Evolutionary conservation across 768 basidiomycete genomes (phyloP), one percentile per base, ranked within the genome.

Genomic region (Xerocomus brunneocitrinus): DNA sequence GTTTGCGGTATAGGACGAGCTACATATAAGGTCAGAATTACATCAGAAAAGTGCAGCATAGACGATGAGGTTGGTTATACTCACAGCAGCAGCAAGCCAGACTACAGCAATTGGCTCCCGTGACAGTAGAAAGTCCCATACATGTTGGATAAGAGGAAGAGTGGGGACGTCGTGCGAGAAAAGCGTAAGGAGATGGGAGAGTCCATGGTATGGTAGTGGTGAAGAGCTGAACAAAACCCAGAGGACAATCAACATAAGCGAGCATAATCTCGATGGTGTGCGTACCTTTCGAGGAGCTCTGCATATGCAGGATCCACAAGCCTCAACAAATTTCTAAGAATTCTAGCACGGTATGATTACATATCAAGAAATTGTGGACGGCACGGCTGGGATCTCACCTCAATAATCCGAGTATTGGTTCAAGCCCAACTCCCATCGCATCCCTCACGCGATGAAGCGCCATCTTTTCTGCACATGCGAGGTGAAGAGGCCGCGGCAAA

Each of bases 151-250:
- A 36, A 94, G 83, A 5, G 87, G 80, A n/a, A 95, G 78, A 2
- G 89, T 89, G 8, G 94, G 91, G 52, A 93, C 79, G 60, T 97
- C 93, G 67, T 98, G 94, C 10, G 94, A 84, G 72, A 98, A 93
- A 30, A 95, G 79, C 0, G 93, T 95, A 32, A 98, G 75, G 31
- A 97, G 81, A 71, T 93, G 90, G 4, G 92, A 90, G 16, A 98
- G 79, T 0, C 93, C 90, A 65, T 87, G 91, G 64, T 92, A 95
- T 0, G 94, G 94, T 1, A 95, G 75, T 0, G 89, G 89, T 0
- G 89, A 81, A 27, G 77, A 80, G 49, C 87, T 91, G 53, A 42
- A 56, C 38, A 32, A 42, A 34, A 58, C 14, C 24, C 24, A 51
- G 48, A 45, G 4, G 47, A 12, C 50, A 36, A 47, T 27, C 41